Evolutionary conservation across 345 rosid species (phyloP), one percentile per base, ranked within the genome.

Genomic region (Psidium guajava): DNA sequence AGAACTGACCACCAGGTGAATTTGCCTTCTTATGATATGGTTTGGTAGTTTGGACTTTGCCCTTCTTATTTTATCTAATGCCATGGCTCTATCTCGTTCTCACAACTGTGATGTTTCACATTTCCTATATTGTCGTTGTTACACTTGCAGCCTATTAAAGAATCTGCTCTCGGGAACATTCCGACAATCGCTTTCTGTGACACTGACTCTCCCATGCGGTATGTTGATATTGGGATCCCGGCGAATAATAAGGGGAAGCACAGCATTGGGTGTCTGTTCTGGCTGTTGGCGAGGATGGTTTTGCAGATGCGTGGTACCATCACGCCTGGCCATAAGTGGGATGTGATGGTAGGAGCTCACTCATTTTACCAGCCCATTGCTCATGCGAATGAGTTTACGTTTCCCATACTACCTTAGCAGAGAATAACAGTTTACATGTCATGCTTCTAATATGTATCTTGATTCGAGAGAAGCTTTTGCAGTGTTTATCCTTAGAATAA

Each of bases 231-330:
- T 11, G 98, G 99, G 42, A 97, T 97, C 88, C 99, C 99, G 2
- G 95, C 99, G 59, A 97, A 95, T 83, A 97, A 97, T 93, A 97
- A 97, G 89, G 99, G 99, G 27, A 97, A 97, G 87, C 98, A 97
- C 91, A 93, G 97, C 90, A 97, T 95, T 84, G 99, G 99, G 1
- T 96, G 99, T 54, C 91, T 96, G 32, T 96, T 96, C 90, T 95
- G 99, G 99, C 92, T 97, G 69, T 90, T 97, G 87, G 98, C 98
- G 21, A 94, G 98, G 80, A 97, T 97, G 99, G 99, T 97, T 81
- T 92, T 94, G 80, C 98, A 97, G 87, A 97, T 97, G 99, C 98
- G 99, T 28, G 98, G 99, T 64, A 92, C 96, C 77, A 94, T 97
- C 87, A 92, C 92, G 6, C 95, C 92, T 24, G 94, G 93, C 11